Evolutionary conservation across 2,329 filamentous ascomycete genomes (phyloP), one percentile per base, ranked within the genome.

Genomic region (Talaromyces sp.): DNA sequence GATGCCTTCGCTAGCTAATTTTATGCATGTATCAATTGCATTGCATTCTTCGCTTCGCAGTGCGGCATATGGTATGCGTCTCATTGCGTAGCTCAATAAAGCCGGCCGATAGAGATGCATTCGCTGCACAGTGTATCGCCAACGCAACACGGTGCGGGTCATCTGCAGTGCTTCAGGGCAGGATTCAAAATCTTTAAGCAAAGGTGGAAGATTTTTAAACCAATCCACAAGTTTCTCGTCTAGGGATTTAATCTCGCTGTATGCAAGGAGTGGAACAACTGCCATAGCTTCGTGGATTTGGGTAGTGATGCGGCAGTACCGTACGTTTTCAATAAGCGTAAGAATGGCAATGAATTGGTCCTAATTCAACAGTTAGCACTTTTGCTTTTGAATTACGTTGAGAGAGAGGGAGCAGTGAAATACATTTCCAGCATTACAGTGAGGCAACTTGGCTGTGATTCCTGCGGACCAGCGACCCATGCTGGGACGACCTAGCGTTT

Each of bases 291-390:
- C 89, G 70, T 93, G 90, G 60, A 93, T 89, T 63, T 86, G 84
- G 0, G 89, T 91, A 21, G 89, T 87, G 62, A 93, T 89, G 71
- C 89, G 89, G 76, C 89, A 91, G 73, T 93, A 93, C 56, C 87
- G 86, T 64, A 90, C 88, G 70, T 90, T 91, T 73, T 93, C 87
- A 29, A 90, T 85, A 17, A 91, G 75, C 0, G 89, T 89, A 4
- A 91, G 80, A 58, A 89, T 85, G 59, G 86, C 86, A 1, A 87
- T 81, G 54, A 89, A 80, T 67, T 85, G 86, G 55, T 80, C 79
- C 68, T 81, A 67, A 4, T 11, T 24, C 11, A 19, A 46, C 62
- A 72, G 46, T 67, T 58, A 26, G 11, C 9, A 14, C 21, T 27
- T 27, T 27, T 27, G 5, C 19, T 14, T 43, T 24, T 14, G 32